Base-by-base conservation (phyloP, 2,329 filamentous ascomycete genomes). In the Diaporthe vaccinii region DNA sequence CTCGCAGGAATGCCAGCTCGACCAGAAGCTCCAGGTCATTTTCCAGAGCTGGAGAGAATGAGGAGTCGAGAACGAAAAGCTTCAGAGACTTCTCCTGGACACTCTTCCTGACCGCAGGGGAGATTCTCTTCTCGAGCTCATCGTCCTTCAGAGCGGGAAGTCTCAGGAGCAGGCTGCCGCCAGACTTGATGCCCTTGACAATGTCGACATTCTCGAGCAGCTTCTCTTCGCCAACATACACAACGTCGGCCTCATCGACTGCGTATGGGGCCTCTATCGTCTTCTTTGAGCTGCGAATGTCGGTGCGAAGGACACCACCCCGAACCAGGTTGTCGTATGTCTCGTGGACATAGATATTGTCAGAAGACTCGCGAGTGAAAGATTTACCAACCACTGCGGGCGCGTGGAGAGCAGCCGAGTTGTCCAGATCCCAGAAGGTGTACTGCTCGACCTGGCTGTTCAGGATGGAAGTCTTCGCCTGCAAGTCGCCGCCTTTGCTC, bases 351-450 rank as follows among this genome's bases (percentile, higher is more conserved):
- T 90, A 89, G 78, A 93, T 85, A 78, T 92, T 91, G 80, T 81
- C 89, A 84, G 86, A 94, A 84, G 86, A 94, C 83, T 90, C 95
- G 88, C 93, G 92, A 88, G 92, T 96, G 88, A 88, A 90, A 17
- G 91, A 82, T 74, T 85, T 87, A 77, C 89, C 89, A 39, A 93
- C 82, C 51, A 87, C 90, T 31, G 90, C 85, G 15, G 95, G 93
- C 1, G 95, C 92, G 75, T 87, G 87, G 70, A 89, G 88, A 70
- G 93, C 90, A 1, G 87, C 85, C 39, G 95, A 95, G 83, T 92
- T 90, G 81, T 98, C 96, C 55, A 94, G 83, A 79, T 98, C 94
- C 95, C 96, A 98, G 89, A 99, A 98, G 17, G 93, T 93, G 86
- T 97, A 98, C 84, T 98, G 94, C 83, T 94, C 90, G 28, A 92